Evolutionary conservation across 129 eudicot genomes (phyloP).

Genomic region (Saposhnikovia divaricata): DNA sequence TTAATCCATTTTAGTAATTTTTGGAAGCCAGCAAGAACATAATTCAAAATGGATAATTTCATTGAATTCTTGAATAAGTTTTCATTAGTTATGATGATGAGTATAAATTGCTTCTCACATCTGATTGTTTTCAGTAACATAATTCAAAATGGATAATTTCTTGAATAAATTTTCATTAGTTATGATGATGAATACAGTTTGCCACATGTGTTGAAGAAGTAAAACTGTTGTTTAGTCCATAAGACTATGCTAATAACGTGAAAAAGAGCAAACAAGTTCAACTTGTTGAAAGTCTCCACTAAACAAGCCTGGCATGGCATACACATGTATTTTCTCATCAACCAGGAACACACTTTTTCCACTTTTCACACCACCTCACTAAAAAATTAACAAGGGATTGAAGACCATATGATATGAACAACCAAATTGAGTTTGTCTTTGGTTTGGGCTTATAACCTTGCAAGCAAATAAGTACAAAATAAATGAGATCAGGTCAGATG

Average conservation of each 20-base stretch:
- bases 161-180: background rate
- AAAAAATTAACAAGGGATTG: background rate
- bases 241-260: conserved; percentile 4
- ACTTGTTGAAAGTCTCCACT: background rate
- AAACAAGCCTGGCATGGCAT: background rate
- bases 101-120: too few species aligned
- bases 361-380: conserved; percentile 7
- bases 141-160: too few species aligned
- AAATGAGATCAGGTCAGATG: background rate
- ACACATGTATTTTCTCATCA: background rate
- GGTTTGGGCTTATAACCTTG: background rate
- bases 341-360: conserved; percentile 3
- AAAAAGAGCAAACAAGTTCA: conserved; percentile 1
- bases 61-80: too few species aligned
- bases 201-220: background rate
- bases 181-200: background rate
- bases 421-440: background rate
- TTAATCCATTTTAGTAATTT: too few species aligned
- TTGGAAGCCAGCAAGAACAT: too few species aligned
- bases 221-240: background rate
- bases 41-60: too few species aligned
- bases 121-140: too few species aligned
- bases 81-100: background rate
- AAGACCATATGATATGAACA: background rate
- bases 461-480: background rate